Evolutionary conservation across 352 stramenopile species (phyloP), one percentile per base, ranked within the genome.

Genomic region (Bremia lactucae): DNA sequence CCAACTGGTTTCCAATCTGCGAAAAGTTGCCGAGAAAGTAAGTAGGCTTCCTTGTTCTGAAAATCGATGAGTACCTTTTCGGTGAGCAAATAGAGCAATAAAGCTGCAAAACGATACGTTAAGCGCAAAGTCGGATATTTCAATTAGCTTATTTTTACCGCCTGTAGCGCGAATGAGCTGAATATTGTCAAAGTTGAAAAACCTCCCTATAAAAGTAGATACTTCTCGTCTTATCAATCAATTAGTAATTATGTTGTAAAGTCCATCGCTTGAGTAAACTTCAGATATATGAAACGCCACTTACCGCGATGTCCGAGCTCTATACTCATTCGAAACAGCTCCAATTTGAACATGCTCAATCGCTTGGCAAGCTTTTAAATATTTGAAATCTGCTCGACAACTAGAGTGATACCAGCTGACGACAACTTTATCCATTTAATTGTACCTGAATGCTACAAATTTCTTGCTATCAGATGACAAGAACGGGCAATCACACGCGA

Each of bases 1-100:
- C 79, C 14, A 94, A 52, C 38, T 91, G 79, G 38, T 89, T 87
- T 16, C 77, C 76, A 40, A 90, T 85, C 81, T 94, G 29, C 26
- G 29, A 14, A 25, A 24, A 35, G n/a, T 49, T 50, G 47, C 25
- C 2, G 19, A 42, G 13, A 10, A 21, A 2, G 33, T 21, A 15
- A 19, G 25, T 16, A 15, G 26, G 7, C 31, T 21, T 18, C 10
- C 1, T 35, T 22, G n/a, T 29, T 22, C 11, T 10, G 10, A 26
- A 37, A 7, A 45, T 14, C 6, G 20, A 15, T 6, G 13, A 26
- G 8, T 49, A 88, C 79, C 62, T 85, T 92, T 38, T 89, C 77
- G 1, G 55, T 68, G 2, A 58, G 48, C 5, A 92, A 62, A 39
- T 82, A 87, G 1, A 66, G 25, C 15, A 88, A 41, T n/a, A 92